A percentile compares a stretch with the other conserved stretches of the same genome.
Evolutionary conservation across 805 yeast species (phyloP).

Genomic region (Candida nitratophila): DNA sequence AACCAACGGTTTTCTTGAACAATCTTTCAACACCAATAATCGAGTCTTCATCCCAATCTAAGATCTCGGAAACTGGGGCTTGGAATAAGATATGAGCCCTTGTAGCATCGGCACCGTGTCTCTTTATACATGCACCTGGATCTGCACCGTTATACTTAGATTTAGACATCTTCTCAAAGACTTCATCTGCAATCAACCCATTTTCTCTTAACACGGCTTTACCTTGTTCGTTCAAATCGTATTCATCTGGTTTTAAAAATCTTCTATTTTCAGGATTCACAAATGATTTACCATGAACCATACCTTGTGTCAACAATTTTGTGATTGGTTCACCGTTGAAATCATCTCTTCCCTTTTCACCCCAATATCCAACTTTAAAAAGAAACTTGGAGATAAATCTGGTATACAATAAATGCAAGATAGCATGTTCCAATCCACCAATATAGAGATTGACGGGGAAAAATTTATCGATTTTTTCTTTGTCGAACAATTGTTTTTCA

Average conservation of each 20-base stretch:
- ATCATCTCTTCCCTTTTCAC: constrained; percentile 34
- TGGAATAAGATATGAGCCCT: constrained; percentile 90
- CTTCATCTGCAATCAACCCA: constrained; percentile 43
- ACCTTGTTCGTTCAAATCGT: constrained; percentile 34
- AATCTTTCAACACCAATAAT: constrained; percentile 87
- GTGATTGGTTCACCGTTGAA: constrained; percentile 71
- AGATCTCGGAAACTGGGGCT: constrained; percentile 76
- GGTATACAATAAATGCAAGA: constrained; percentile 79
- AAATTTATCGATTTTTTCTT: constrained; percentile 37
- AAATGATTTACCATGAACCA: constrained; percentile 92
- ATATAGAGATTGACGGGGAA: constrained; percentile 88
- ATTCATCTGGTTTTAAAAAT: constrained; percentile 74
- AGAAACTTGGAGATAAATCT: constrained; percentile 82
- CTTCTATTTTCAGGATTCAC: constrained; percentile 64
- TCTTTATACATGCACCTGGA: constrained; percentile 65
- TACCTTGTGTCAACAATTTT: constrained; percentile 85
- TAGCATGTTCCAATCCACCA: constrained; percentile 97
- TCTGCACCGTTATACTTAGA: constrained; percentile 94
- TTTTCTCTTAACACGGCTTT: constrained; percentile 42
- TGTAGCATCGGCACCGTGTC: constrained; percentile 89
- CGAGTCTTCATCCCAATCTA: constrained; percentile 86
- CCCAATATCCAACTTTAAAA: constrained; percentile 60
- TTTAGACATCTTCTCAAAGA: constrained; percentile 93
- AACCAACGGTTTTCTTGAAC: constrained; percentile 51
- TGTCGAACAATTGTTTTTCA: constrained; percentile 41